Evolutionary conservation across 106 monocot species (phyloP).

Genomic region (Acanthochlamys bracteata): DNA sequence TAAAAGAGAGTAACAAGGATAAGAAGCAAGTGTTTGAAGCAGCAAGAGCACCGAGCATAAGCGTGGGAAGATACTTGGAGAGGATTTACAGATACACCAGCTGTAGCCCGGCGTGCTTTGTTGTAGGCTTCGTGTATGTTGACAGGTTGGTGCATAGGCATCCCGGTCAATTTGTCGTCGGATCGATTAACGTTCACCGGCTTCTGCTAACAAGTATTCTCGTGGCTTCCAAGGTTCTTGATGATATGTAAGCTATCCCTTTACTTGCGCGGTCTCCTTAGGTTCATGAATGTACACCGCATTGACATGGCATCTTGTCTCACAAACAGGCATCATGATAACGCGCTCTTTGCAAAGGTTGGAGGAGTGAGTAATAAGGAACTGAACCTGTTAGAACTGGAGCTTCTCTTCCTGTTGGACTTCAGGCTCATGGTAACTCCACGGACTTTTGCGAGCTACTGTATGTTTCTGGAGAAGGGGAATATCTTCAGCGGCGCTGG

Average conservation of each 20-base stretch:
- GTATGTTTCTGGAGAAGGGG: constrained; percentile 62
- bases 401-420: constrained; percentile 69
- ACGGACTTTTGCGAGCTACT: constrained; percentile 53
- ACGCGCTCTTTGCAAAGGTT: constrained; percentile 80
- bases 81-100: constrained; percentile 61
- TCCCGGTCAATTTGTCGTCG: constrained; percentile 36
- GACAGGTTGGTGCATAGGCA: constrained; percentile 55
- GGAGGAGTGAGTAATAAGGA: constrained; percentile 83
- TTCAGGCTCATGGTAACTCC: constrained; percentile 53
- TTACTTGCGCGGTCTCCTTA: neutral
- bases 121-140: constrained; percentile 63
- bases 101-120: constrained; percentile 74
- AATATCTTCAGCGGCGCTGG: constrained; percentile 18
- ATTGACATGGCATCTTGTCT: neutral
- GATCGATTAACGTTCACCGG: constrained; percentile 65
- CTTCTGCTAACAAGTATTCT: constrained; percentile 55
- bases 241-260: constrained; percentile 46
- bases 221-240: constrained; percentile 91
- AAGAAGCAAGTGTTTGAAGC: constrained; percentile 32
- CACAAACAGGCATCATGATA: constrained; percentile 59
- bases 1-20: constrained; percentile 8
- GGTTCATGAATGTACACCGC: neutral
- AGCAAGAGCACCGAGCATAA: constrained; percentile 47
- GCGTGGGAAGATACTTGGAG: constrained; percentile 67
- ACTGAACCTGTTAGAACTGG: constrained; percentile 76